Percentiles rank a stretch among this genome's conserved stretches.
phyloP scores from a whole-genome alignment of 1,284 basidiomycete genomes.

The Fistulina hepatica region DNA sequence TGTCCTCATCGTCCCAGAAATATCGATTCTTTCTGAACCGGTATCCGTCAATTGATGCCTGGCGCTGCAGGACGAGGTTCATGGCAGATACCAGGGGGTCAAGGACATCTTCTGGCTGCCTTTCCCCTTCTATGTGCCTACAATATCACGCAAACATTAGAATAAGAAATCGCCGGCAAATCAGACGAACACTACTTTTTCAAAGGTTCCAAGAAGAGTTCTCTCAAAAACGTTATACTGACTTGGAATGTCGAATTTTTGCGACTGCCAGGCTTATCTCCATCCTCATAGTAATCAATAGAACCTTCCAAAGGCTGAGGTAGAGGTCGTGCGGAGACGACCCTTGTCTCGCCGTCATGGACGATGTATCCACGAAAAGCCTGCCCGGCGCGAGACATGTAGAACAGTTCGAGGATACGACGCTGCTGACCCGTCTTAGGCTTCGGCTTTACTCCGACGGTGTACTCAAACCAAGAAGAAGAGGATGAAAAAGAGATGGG shows the following conservation, averaged over 20 bases:
- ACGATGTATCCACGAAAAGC: slow-evolving; percentile 39
- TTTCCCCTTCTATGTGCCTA: no score
- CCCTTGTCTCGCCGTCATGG: slow-evolving; percentile 47
- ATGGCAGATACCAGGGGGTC: slow-evolving; percentile 48
- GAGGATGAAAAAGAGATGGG: no score
- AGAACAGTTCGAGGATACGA: slow-evolving; percentile 51
- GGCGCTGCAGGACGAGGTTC: slow-evolving; percentile 53
- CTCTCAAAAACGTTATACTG: slow-evolving; percentile 37
- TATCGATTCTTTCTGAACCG: slow-evolving; percentile 53
- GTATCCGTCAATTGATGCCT: slow-evolving; percentile 40
- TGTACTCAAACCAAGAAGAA: slow-evolving; percentile 66
- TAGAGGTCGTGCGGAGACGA: slow-evolving; percentile 45
- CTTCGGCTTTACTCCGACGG: slow-evolving; percentile 42
- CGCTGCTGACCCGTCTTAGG: slow-evolving; percentile 34
- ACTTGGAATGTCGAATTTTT: slow-evolving; percentile 41
- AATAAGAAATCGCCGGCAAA: no score
- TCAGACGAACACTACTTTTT: slow-evolving; percentile 32
- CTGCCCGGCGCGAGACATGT: slow-evolving; percentile 30
- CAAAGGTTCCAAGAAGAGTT: slow-evolving; percentile 33
- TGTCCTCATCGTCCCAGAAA: slow-evolving; percentile 36
- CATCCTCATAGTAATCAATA: slow-evolving; percentile 45
- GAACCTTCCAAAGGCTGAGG: slow-evolving; percentile 43
- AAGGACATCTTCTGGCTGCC: no score
- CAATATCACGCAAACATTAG: no score
- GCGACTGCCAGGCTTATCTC: slow-evolving; percentile 31